These are phyloP conservation scores for Anisodus tanguticus DNA, from an alignment of 257 asterid species.

Conservation along the genomic window DNA sequence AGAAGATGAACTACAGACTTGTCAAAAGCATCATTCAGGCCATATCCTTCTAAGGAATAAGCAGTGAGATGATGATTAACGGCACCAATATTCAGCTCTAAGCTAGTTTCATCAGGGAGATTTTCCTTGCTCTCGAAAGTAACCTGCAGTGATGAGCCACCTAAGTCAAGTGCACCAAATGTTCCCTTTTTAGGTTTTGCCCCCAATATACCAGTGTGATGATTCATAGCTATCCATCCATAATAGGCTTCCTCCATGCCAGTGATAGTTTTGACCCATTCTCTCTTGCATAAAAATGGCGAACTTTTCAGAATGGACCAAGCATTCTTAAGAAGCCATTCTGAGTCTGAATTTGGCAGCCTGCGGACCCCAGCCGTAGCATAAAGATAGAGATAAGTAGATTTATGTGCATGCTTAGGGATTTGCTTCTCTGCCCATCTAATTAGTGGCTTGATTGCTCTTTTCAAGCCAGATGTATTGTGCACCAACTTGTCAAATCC, in stretches of 20 bases:
- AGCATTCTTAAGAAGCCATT: conserved; percentile 89
- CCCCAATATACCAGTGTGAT: conserved; percentile 75
- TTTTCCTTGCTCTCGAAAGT: conserved; percentile 74
- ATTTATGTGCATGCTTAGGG: conserved; percentile 71
- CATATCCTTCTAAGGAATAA: conserved; percentile 90
- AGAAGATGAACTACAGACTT: conserved; percentile 82
- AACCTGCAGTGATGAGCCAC: conserved; percentile 95
- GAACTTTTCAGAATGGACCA: conserved; percentile 78
- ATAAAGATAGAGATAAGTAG: conserved; percentile 80
- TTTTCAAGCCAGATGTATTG: conserved; percentile 67
- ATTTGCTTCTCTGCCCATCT: conserved; percentile 96
- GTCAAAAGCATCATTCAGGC: conserved; percentile 96
- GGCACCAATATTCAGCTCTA: conserved; percentile 75
- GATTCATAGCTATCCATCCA: conserved; percentile 96
- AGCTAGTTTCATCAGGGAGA: conserved; percentile 57
- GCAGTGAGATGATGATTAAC: conserved; percentile 86
- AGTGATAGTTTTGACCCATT: conserved; percentile 85
- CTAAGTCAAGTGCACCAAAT: conserved; percentile 94
- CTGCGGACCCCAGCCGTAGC: conserved; percentile 99
- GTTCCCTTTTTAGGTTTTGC: conserved; percentile 75
- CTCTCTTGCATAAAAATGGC: conserved; percentile 77
- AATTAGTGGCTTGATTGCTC: conserved; percentile 74
- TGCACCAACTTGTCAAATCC: conserved; percentile 94
- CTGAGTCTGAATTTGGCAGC: conserved; percentile 84
- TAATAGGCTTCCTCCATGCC: conserved; percentile 95